Evolutionary conservation across 1,284 basidiomycete species (phyloP).

Genomic region (Psilocybe mexicana): DNA sequence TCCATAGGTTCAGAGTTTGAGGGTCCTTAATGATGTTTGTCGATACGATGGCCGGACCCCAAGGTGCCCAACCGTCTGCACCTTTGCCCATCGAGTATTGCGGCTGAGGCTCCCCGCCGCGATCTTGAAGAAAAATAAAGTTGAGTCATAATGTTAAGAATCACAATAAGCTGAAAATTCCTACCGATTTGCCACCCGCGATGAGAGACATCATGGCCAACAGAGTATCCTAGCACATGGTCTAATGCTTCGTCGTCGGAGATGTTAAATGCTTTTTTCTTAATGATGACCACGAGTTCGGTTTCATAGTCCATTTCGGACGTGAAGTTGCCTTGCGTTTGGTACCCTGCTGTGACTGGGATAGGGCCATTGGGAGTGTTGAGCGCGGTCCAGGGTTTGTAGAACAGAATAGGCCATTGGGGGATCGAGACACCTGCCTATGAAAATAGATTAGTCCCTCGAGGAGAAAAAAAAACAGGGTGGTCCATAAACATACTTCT

Average conservation of each 20-base stretch:
- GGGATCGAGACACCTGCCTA: conserved; percentile 36
- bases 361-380: conserved; percentile 38
- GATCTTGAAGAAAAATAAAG: not conserved
- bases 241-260: conserved; percentile 44
- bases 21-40: conserved; percentile 45
- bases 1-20: conserved; percentile 45
- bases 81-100: conserved; percentile 47
- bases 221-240: conserved; percentile 42
- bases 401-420: conserved; percentile 37
- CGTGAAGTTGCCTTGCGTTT: conserved; percentile 43
- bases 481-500: conserved; percentile 24
- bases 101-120: conserved; percentile 42
- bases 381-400: conserved; percentile 43
- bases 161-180: not conserved
- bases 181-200: conserved; percentile 43
- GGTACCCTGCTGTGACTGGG: conserved; percentile 40
- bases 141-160: not conserved
- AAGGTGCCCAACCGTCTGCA: conserved; percentile 42
- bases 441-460: not conserved
- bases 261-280: conserved; percentile 44
- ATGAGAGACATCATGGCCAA: conserved; percentile 43
- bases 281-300: conserved; percentile 46
- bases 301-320: conserved; percentile 46
- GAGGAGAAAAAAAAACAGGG: not conserved
- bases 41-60: conserved; percentile 47